phyloP scores from a whole-genome alignment of 805 yeast genomes.

The Candida tammaniensis region DNA sequence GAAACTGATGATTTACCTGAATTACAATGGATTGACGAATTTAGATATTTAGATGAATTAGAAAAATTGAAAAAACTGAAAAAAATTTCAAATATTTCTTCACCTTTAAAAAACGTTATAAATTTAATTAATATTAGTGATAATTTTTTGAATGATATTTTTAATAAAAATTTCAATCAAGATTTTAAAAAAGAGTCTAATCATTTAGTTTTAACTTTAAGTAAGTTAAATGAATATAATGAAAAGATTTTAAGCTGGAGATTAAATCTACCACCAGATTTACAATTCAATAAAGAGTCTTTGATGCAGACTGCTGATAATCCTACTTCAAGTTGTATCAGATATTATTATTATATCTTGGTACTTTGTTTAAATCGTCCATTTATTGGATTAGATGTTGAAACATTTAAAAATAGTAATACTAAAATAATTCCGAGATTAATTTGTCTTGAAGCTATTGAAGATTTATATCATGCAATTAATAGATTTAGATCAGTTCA shows the following conservation, averaged over 20 bases:
- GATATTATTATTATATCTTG: conserved; percentile 58
- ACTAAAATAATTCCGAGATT: conserved; percentile 20
- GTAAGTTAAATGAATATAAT: conserved; percentile 45
- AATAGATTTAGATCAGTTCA: conserved; percentile 35
- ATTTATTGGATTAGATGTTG: conserved; percentile 42
- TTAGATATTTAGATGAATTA: conserved; percentile 34
- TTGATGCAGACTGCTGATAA: conserved; percentile 45
- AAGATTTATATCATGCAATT: conserved; percentile 40
- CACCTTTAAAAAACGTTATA: conserved; percentile 42
- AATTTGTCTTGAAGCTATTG: conserved; percentile 39
- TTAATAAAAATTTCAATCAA: conserved; percentile 35
- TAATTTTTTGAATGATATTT: conserved; percentile 43
- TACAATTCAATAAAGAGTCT: conserved; percentile 47
- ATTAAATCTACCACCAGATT: conserved; percentile 43
- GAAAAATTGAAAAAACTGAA: conserved; percentile 15
- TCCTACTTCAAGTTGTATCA: conserved; percentile 51
- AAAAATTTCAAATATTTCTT: conserved; percentile 36
- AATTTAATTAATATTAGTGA: conserved; percentile 44
- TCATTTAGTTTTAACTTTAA: conserved; percentile 37
- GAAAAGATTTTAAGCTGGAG: conserved; percentile 53
- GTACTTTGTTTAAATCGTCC: conserved; percentile 60
- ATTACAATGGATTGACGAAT: conserved; percentile 61
- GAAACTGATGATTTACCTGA: conserved; percentile 60
- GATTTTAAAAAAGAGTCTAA: conserved; percentile 35
- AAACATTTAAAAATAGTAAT: conserved; percentile 17